Conservation (phyloP, 2,329 filamentous ascomycete species). For the Fusarium odoratissimum region DNA sequence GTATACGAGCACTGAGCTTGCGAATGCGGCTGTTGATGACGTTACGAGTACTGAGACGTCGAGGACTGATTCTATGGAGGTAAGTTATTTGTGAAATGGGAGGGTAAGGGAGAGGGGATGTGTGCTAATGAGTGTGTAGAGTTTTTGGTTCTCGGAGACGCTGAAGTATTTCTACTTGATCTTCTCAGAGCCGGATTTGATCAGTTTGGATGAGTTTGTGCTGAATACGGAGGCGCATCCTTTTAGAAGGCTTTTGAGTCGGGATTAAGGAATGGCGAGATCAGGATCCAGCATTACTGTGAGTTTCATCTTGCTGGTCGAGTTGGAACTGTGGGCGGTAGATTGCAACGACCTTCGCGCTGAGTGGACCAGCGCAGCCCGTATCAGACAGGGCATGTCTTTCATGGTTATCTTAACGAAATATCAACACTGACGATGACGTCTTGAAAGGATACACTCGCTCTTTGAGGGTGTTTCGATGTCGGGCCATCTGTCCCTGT, state of each 20-base stretch:
- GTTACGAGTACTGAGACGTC: conserved; percentile 51
- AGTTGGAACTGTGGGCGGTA: not conserved
- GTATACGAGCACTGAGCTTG: conserved; percentile 59
- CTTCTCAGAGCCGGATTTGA: conserved; percentile 71
- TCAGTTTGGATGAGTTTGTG: conserved; percentile 76
- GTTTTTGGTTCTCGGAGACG: conserved; percentile 79
- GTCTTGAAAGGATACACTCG: conserved; percentile 60
- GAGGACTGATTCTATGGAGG: conserved; percentile 70
- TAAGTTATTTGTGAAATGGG: conserved; percentile 43
- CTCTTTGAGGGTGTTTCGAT: not conserved
- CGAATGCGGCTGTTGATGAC: conserved; percentile 61
- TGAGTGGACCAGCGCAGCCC: not conserved
- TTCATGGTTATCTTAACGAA: not conserved
- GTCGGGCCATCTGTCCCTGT: not conserved
- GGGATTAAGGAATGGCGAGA: rapidly evolving
- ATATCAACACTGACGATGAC: not conserved
- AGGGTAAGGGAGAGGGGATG: not conserved
- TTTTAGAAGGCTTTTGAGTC: conserved; percentile 18
- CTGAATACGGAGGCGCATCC: conserved; percentile 67
- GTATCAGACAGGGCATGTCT: not conserved
- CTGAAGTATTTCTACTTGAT: conserved; percentile 81
- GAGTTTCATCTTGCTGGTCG: not conserved
- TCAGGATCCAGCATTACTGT: no score
- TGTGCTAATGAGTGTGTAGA: conserved; percentile 55
- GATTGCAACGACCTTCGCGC: rapidly evolving